A percentile compares a stretch with the other conserved stretches of the same genome.
Conservation (phyloP, 176 grass and related monocot species). For the Cenchrus americanus region DNA sequence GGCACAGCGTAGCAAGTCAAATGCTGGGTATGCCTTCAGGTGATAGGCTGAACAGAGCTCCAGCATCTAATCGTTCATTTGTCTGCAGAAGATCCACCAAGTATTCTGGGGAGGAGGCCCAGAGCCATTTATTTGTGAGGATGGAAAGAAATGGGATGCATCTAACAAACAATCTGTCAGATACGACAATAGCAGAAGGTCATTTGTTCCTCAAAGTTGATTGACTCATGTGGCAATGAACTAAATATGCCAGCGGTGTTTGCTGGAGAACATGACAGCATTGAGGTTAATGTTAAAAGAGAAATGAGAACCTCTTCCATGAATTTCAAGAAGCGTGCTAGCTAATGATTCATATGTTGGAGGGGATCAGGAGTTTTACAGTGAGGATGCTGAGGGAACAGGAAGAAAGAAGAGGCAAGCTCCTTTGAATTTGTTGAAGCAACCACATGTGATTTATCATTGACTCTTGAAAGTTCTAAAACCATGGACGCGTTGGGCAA, state of each 20-base stretch:
- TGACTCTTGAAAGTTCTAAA: slow-evolving; percentile 38
- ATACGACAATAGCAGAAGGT: slow-evolving; percentile 19
- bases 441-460: slow-evolving; percentile 23
- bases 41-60: slow-evolving; percentile 18
- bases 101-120: slow-evolving; percentile 13
- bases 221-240: slow-evolving; percentile 25
- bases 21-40: slow-evolving; percentile 19
- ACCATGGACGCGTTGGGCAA: neutral
- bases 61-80: slow-evolving; percentile 35
- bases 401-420: slow-evolving; percentile 41
- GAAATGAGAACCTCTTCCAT: slow-evolving; percentile 28
- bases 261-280: slow-evolving; percentile 39
- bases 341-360: slow-evolving; percentile 20
- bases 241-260: neutral
- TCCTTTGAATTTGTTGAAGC: slow-evolving; percentile 31
- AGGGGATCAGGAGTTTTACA: slow-evolving; percentile 26
- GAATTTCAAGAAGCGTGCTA: slow-evolving; percentile 38
- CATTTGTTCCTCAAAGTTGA: slow-evolving; percentile 26
- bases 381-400: slow-evolving; percentile 36
- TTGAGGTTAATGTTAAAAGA: no score
- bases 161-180: slow-evolving; percentile 28
- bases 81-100: slow-evolving; percentile 36
- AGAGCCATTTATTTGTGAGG: slow-evolving; percentile 15
- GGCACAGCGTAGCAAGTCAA: slow-evolving; percentile 17
- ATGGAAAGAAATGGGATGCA: slow-evolving; percentile 30